Percentiles rank a stretch among this genome's conserved stretches.
Evolutionary conservation across 2,329 filamentous ascomycete species (phyloP).

Genomic region (Myriosclerotinia curreyana): DNA sequence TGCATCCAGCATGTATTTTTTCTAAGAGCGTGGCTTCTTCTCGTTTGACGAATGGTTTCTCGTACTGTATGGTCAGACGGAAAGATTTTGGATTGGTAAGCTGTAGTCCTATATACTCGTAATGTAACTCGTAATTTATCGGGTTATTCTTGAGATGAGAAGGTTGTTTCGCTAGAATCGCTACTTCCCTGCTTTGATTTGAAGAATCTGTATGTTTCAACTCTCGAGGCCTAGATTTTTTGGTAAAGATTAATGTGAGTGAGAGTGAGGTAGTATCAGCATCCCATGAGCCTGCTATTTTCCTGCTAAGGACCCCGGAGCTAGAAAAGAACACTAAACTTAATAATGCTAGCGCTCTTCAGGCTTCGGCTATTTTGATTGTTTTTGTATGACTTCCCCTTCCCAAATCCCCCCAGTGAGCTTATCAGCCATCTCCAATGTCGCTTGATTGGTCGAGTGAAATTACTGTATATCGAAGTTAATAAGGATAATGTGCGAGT

Average conservation of each 20-base stretch:
- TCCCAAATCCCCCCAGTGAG: not conserved
- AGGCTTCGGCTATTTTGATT: not conserved
- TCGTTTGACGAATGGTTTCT: not conserved
- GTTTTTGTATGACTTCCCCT: not conserved
- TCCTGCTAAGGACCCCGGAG: not conserved
- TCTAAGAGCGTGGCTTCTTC: not conserved
- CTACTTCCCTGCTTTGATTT: not conserved
- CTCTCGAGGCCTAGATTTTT: not conserved
- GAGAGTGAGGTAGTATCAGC: too few species aligned
- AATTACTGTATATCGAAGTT: not conserved
- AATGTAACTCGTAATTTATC: too few species aligned
- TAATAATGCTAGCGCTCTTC: not conserved
- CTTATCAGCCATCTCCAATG: slow-evolving; percentile 1
- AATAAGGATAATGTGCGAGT: not conserved
- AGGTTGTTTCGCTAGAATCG: not conserved
- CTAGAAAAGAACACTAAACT: not conserved
- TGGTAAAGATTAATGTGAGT: slow-evolving; percentile 1
- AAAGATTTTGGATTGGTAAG: not conserved
- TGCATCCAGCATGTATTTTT: not conserved
- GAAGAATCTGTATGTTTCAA: not conserved
- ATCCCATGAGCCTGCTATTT: not conserved
- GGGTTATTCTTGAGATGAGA: not conserved
- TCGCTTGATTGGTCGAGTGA: not conserved
- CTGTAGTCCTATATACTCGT: not conserved
- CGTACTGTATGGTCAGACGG: not conserved